Conservation (phyloP, 805 yeast species). For the Wickerhamomyces alni region DNA sequence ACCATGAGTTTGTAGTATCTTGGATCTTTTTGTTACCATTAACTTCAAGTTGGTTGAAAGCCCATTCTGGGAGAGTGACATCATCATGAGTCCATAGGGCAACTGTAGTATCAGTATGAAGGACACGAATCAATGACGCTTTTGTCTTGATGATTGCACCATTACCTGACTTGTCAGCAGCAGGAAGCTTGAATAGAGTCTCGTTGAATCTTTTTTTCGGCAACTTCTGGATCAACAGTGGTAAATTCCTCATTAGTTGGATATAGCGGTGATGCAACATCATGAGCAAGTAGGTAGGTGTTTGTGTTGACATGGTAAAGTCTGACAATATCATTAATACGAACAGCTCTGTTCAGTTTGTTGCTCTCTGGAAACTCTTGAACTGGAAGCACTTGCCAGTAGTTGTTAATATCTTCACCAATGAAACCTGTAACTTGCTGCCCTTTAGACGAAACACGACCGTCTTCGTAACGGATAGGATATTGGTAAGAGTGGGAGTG, state of each 20-base stretch:
- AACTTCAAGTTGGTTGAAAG: constrained; percentile 82
- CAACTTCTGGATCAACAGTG: constrained; percentile 57
- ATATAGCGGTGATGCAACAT: constrained; percentile 89
- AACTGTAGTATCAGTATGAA: constrained; percentile 84
- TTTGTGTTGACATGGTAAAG: constrained; percentile 77
- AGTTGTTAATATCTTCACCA: constrained; percentile 57
- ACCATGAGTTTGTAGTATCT: constrained; percentile 70
- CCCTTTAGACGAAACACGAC: constrained; percentile 88
- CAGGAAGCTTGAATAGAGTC: constrained; percentile 72
- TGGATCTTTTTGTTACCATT: constrained; percentile 84
- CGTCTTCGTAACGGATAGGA: constrained; percentile 93
- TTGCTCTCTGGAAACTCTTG: constrained; percentile 35
- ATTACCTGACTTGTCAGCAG: constrained; percentile 45
- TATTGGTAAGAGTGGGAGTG: constrained; percentile 76
- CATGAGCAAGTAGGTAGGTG: constrained; percentile 80
- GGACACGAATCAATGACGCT: constrained; percentile 58
- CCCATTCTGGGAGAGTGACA: constrained; percentile 91
- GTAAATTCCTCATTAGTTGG: constrained; percentile 95
- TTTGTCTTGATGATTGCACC: constrained; percentile 58
- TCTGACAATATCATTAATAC: constrained; percentile 70
- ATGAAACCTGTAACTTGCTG: constrained; percentile 83
- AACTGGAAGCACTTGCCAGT: constrained; percentile 82
- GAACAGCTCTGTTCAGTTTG: constrained; percentile 43
- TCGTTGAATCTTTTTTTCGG: constrained; percentile 54
- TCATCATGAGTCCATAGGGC: constrained; percentile 93